A percentile compares a stretch with the other conserved stretches of the same genome.
These are phyloP conservation scores for Begonia masoniana DNA, from an alignment of 306 rosid species.

Conservation along the genomic window DNA sequence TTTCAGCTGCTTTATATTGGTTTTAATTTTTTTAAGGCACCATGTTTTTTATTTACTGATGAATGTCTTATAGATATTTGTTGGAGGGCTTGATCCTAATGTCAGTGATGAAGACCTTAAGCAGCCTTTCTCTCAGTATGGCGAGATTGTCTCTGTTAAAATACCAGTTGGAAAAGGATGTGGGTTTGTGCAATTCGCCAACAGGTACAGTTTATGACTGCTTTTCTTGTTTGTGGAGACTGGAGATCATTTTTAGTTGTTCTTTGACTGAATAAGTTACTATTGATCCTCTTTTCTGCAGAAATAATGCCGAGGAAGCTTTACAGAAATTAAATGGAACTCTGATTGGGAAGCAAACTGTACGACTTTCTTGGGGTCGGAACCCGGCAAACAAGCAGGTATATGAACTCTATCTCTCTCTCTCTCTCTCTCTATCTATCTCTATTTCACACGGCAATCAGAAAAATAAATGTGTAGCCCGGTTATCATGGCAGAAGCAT, in stretches of 20 bases:
- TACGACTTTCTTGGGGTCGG: slow-evolving; percentile 99
- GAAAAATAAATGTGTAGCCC: too few relatives aligned
- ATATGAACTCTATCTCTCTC: slow-evolving; percentile 4
- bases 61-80: slow-evolving; percentile 57
- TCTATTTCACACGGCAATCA: too few relatives aligned
- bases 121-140: slow-evolving; percentile 76
- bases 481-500: too few relatives aligned
- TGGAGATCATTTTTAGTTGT: too few relatives aligned
- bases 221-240: too few relatives aligned
- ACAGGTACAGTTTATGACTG: slow-evolving; percentile 33
- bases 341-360: slow-evolving; percentile 77
- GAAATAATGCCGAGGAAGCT: slow-evolving; percentile 94
- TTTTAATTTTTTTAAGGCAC: not conserved
- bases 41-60: slow-evolving; percentile 15
- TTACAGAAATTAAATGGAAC: slow-evolving; percentile 80
- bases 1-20: slow-evolving; percentile 2
- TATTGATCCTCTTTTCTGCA: slow-evolving; percentile 18
- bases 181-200: slow-evolving; percentile 92
- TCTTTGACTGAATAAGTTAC: not conserved
- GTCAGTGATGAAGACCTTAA: slow-evolving; percentile 93
- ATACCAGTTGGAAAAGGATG: slow-evolving; percentile 96
- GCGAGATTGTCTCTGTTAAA: slow-evolving; percentile 89
- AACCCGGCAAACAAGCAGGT: slow-evolving; percentile 98
- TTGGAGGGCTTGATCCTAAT: slow-evolving; percentile 95
- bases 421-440: not conserved